Conservation (phyloP, 179 eudicot genomes). For the Silene coronaria region DNA sequence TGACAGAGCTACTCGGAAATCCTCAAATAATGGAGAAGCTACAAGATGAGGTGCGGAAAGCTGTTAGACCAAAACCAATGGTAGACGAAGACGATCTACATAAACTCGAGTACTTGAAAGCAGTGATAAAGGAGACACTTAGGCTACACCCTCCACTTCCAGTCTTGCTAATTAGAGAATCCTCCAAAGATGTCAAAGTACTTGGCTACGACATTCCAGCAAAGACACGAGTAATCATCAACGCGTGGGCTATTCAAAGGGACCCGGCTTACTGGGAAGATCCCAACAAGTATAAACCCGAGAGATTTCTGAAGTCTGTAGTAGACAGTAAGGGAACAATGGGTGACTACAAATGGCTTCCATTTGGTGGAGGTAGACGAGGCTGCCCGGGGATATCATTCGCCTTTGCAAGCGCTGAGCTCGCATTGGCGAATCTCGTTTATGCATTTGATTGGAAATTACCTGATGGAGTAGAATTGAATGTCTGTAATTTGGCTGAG, state of each 20-base stretch:
- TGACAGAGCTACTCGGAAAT: slow-evolving; percentile 28
- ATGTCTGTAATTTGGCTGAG: not conserved
- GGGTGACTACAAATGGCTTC: slow-evolving; percentile 18
- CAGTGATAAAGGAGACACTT: slow-evolving; percentile 29
- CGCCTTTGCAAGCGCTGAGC: slow-evolving; percentile 18
- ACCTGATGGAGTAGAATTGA: slow-evolving; percentile 5
- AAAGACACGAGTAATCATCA: slow-evolving; percentile 16
- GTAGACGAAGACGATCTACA: slow-evolving; percentile 25
- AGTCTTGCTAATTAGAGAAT: slow-evolving; percentile 22
- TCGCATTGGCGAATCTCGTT: slow-evolving; percentile 29
- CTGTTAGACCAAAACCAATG: not conserved
- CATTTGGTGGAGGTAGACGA: slow-evolving; percentile 32
- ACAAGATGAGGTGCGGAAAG: slow-evolving; percentile 23
- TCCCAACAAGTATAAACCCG: slow-evolving; percentile 27
- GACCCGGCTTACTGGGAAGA: slow-evolving; percentile 29
- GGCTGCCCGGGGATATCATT: slow-evolving; percentile 30
- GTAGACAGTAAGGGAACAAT: slow-evolving; percentile 9
- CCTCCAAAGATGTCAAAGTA: slow-evolving; percentile 20
- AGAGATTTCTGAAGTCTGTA: slow-evolving; percentile 21
- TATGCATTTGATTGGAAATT: slow-evolving; percentile 13
- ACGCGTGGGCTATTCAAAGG: slow-evolving; percentile 29
- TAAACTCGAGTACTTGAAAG: slow-evolving; percentile 24
- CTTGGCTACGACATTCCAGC: slow-evolving; percentile 22
- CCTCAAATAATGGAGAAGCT: slow-evolving; percentile 27
- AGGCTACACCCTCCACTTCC: slow-evolving; percentile 35